Base-by-base conservation (phyloP, 805 yeast genomes). In the Kodamaea kakaduensis region DNA sequence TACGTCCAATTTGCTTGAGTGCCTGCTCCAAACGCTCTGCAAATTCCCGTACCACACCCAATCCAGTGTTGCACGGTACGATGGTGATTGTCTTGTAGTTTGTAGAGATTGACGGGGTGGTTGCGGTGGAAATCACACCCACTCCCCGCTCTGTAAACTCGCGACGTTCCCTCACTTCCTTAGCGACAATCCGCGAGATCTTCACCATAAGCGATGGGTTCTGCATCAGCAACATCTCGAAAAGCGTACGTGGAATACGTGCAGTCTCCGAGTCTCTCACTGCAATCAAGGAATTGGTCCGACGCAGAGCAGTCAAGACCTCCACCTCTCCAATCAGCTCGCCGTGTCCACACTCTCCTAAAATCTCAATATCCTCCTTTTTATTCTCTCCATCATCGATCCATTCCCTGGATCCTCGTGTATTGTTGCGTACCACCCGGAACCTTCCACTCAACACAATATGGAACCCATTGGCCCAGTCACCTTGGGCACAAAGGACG, bases 291-390 rank as follows among this genome's bases (percentile, higher is more conserved):
- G 89, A 78, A 31, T 71, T 71, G 3, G 77, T 71, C 53, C 94
- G 73, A 38, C 78, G 71, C 8, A 82, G 73, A 9, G 87, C 87
- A 0, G 95, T 87, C 42, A 90, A 67, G 3, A 90, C 97, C 56
- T 90, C 98, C 6, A 93, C 82, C 58, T 90, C 97, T 3, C 97
- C 98, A 41, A 93, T 74, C 25, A 95, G 84, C 48, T 87, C 94
- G 5, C 97, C 97, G 56, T 88, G 95, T 2, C 97, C 96, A 50
- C 78, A 81, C 53, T 90, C 98, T 2, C 83, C 84, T 10, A 80
- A 47, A 1, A 78, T 62, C 22, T 56, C 62, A 22, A 50, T 48
- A 9, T 58, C 57, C 1, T 44, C 42, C 12, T 43, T 39, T 9
- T 47, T 37, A 3, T 34, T 35, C 28, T 40, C 31, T 2, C 34